A percentile compares a stretch with the other conserved stretches of the same genome.
Conservation (phyloP, 108 stramenopile species). For the Nitzschia sp. region DNA sequence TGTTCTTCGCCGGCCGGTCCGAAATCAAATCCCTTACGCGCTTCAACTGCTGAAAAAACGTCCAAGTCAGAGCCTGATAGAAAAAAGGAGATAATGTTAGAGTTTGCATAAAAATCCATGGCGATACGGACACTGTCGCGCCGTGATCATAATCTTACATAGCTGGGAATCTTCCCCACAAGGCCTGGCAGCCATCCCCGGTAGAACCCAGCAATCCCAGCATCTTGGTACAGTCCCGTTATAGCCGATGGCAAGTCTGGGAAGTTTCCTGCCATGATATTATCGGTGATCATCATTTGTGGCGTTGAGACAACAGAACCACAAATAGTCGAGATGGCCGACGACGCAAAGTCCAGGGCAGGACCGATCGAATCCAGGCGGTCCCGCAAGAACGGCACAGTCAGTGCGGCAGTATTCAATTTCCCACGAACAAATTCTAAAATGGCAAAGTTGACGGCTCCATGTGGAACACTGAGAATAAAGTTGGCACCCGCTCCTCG, state of each 20-base stretch:
- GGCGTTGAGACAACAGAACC: conserved; percentile 92
- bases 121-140: background rate
- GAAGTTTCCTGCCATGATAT: conserved; percentile 97
- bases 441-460: conserved; percentile 96
- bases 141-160: conserved; percentile 64
- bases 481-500: conserved; percentile 96
- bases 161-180: conserved; percentile 94
- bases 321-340: conserved; percentile 86
- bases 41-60: conserved; percentile 94
- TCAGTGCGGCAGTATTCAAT: conserved; percentile 59
- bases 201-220: conserved; percentile 91
- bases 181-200: conserved; percentile 96
- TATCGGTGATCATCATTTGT: conserved; percentile 95
- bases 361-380: conserved; percentile 64
- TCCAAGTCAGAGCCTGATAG: conserved; percentile 91
- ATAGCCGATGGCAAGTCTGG: conserved; percentile 74
- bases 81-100: conserved; percentile 5
- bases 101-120: background rate
- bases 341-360: conserved; percentile 92
- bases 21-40: conserved; percentile 45
- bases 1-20: conserved; percentile 72
- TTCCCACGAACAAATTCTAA: conserved; percentile 80
- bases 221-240: conserved; percentile 51
- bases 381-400: conserved; percentile 41
- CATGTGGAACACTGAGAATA: conserved; percentile 91